Base-by-base conservation (phyloP, 2,329 filamentous ascomycete species). In the Sordariomycetes sp. region DNA sequence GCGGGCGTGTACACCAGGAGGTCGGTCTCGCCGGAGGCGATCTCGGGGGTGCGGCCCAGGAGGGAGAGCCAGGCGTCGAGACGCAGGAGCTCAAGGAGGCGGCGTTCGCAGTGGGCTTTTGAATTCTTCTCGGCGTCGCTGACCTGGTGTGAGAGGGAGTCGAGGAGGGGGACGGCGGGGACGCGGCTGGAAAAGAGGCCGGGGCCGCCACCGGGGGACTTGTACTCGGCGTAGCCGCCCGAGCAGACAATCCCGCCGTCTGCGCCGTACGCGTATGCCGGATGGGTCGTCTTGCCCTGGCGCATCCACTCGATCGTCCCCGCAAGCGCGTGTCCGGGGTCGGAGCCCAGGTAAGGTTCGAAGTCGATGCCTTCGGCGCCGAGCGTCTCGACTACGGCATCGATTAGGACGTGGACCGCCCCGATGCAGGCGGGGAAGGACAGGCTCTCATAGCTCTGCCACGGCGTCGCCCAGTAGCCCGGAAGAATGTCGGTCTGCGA, bases 401-500 rank as follows among this genome's bases (percentile, higher is more conserved):
- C 4, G 50, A 52, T 52, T 18, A 52, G 22, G 50, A 24, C 24
- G 5, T n/a, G 18, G 3, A 52, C 11, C 16, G 50, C 50, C 18
- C 50, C 50, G 50, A 52, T 28, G 20, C 50, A 52, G 50, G 24
- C 22, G 50, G n/a, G 16, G 22, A 22, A 24, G 14, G 50, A 20
- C 60, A 18, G 48, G 62, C 65, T 11, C 68, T 68, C 34, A 16
- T 24, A 54, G 12, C 24, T 14, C n/a, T 14, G 51, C 50, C 50
- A 59, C 20, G 57, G 51, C 6, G 58, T 46, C 20, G 53, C 52
- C 35, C 35, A 55, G 40, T n/a, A 59, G 3, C 69, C 75, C 37
- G 82, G 80, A 0, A 87, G 79, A 59, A 78, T 79, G 28, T 57
- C 55, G 14, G 34, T 57, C 32, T 57, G 55, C 14, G 24, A 32